Evolutionary conservation across 2,329 filamentous ascomycete species (phyloP), one percentile per base, ranked within the genome.

Genomic region (Fusarium begoniae): DNA sequence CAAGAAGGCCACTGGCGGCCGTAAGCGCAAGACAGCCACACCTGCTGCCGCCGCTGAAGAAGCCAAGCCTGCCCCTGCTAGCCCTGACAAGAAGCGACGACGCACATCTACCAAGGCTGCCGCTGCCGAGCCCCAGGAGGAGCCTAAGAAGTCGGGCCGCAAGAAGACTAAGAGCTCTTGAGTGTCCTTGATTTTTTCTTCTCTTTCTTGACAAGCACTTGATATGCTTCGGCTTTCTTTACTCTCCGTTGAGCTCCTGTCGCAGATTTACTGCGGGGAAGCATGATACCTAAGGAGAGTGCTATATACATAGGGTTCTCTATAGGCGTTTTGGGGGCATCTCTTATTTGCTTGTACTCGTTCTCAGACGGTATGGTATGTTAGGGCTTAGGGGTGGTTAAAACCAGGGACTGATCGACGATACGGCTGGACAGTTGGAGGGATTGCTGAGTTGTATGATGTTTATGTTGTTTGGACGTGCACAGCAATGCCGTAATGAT

Each of bases 41-140:
- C 83, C 85, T 59, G 85, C 81, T 47, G 85, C 80, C 43, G 76
- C 78, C 37, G 80, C 80, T 62, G 85, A 77, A 74, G 82, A 78
- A 82, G 84, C 79, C 59, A 84, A 85, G 80, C 76, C 78, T 37
- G 81, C 83, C 32, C 85, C 87, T 32, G 85, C 85, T 63, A 90
- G 87, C 80, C 89, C 89, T 37, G 89, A 89, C 73, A 90, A 90
- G 86, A 92, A 91, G 88, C 86, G 89, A 75, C 88, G 90, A 82
- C 84, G 90, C 67, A 83, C 84, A 15, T 89, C 87, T 9, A 82
- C 81, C 76, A 91, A 91, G 85, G 87, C 84, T 45, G 83, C 84
- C 38, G 88, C 83, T 38, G 87, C 83, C 35, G 88, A 89, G 80
- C 83, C 66, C 83, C 87, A 65, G 74, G 88, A 90, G 79, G 89